Conservation (phyloP, 441 rosid species). For the Pelargonium cotyledonis region DNA sequence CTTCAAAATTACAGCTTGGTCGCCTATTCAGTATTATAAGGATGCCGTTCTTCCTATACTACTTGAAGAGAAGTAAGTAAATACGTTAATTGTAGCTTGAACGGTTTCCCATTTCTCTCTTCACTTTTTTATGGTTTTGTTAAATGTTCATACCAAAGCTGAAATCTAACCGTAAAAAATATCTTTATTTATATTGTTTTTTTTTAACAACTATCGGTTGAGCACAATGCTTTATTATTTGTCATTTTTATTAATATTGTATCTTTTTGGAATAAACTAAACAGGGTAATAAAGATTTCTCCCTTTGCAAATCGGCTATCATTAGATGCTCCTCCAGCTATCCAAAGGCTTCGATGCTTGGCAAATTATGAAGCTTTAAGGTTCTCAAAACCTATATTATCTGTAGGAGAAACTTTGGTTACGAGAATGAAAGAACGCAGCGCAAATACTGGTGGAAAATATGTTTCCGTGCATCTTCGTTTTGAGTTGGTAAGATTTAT, state of each 20-base stretch:
- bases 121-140: not conserved
- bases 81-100: conserved; percentile 8
- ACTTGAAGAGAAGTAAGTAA: conserved; percentile 92
- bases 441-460: conserved; percentile 65
- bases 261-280: conserved; percentile 22
- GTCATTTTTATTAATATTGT: conserved; percentile 1
- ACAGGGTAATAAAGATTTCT: conserved; percentile 95
- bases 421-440: conserved; percentile 91
- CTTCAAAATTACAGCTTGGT: conserved; percentile 98
- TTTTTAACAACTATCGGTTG: no score
- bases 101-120: conserved; percentile 8
- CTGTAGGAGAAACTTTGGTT: conserved; percentile 72
- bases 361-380: conserved; percentile 89
- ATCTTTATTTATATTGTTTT: no score
- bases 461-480: conserved; percentile 95
- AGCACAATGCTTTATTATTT: no score
- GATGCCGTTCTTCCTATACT: conserved; percentile 87
- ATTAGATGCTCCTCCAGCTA: conserved; percentile 88
- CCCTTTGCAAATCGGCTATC: conserved; percentile 99
- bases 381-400: conserved; percentile 70
- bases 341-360: conserved; percentile 90
- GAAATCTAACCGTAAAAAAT: no score
- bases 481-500: conserved; percentile 83
- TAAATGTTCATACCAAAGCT: no score
- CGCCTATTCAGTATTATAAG: conserved; percentile 73